These are phyloP conservation scores for Stenocarpella maydis DNA, from an alignment of 2,329 filamentous ascomycete genomes.

Conservation along the genomic window DNA sequence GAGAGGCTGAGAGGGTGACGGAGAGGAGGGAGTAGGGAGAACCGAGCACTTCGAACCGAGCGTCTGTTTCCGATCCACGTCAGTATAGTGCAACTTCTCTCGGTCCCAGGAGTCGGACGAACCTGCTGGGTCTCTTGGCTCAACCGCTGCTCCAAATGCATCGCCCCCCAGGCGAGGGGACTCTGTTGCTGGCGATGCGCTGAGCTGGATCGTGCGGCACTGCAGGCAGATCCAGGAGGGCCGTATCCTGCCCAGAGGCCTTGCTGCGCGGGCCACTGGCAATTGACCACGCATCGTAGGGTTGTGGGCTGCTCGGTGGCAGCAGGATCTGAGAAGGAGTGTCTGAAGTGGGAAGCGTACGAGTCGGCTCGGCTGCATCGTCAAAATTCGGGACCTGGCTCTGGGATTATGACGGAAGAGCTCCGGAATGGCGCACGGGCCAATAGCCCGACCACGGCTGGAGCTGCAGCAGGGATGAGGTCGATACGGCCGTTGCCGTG, in stretches of 20 bases:
- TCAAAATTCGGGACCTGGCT: slow-evolving; percentile 30
- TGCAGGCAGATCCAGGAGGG: slow-evolving; percentile 58
- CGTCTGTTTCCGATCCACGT: slow-evolving; percentile 67
- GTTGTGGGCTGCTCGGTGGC: slow-evolving; percentile 24
- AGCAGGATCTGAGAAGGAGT: slow-evolving; percentile 10
- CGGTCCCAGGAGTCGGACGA: slow-evolving; percentile 29
- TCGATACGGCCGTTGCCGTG: slow-evolving; percentile 18
- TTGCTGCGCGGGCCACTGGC: slow-evolving; percentile 48
- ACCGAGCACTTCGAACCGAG: slow-evolving; percentile 91
- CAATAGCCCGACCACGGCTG: neutral
- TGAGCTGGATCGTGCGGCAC: slow-evolving; percentile 70
- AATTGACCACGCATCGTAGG: slow-evolving; percentile 54
- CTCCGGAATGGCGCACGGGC: slow-evolving; percentile 6
- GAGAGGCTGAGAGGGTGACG: slow-evolving; percentile 90
- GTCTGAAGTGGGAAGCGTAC: slow-evolving; percentile 12
- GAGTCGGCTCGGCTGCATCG: neutral
- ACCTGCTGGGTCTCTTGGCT: slow-evolving; percentile 60
- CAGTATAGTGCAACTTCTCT: neutral
- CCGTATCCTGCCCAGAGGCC: slow-evolving; percentile 39
- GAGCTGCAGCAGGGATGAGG: too few relatives aligned
- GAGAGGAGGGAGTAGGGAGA: slow-evolving; percentile 93
- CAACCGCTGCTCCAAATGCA: slow-evolving; percentile 61
- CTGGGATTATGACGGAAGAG: slow-evolving; percentile 18
- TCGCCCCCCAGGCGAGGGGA: slow-evolving; percentile 59
- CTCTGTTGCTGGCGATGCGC: slow-evolving; percentile 65